A percentile compares a stretch with the other conserved stretches of the same genome.
phyloP scores from a whole-genome alignment of 257 asterid species.

The Leonotis leonurus region DNA sequence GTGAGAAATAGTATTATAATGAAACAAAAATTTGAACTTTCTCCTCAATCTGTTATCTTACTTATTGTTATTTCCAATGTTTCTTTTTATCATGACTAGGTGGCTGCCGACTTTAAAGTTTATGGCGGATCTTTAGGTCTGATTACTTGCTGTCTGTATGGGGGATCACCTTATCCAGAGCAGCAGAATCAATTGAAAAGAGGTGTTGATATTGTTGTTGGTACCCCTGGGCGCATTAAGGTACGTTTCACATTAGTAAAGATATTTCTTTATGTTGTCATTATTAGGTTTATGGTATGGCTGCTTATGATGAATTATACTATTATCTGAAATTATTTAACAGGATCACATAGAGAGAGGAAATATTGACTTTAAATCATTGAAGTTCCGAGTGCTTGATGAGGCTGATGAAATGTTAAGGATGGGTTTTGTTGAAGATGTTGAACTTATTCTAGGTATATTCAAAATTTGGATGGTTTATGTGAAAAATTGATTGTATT shows the following conservation, averaged over 20 bases:
- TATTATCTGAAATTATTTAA: slow-evolving; percentile 1
- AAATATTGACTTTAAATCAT: slow-evolving; percentile 60
- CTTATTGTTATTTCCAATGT: neutral
- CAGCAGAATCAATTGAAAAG: slow-evolving; percentile 55
- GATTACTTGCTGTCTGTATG: slow-evolving; percentile 76
- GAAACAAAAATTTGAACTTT: too few relatives aligned
- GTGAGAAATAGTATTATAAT: too few relatives aligned
- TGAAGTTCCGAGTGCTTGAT: slow-evolving; percentile 90
- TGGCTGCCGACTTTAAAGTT: slow-evolving; percentile 60
- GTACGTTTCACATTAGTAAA: slow-evolving; percentile 26
- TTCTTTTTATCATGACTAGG: slow-evolving; percentile 32
- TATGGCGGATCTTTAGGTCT: slow-evolving; percentile 78
- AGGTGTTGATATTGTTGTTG: slow-evolving; percentile 85
- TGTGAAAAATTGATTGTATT: neutral
- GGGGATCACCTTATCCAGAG: slow-evolving; percentile 63
- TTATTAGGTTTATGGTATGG: neutral
- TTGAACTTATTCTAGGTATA: slow-evolving; percentile 90
- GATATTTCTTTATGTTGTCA: neutral
- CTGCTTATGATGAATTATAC: neutral
- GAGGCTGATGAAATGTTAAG: slow-evolving; percentile 99
- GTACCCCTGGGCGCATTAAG: slow-evolving; percentile 96
- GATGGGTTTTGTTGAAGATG: slow-evolving; percentile 99
- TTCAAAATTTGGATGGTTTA: neutral
- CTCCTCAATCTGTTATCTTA: neutral
- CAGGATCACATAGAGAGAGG: slow-evolving; percentile 95